A percentile compares a stretch with the other conserved stretches of the same genome.
Evolutionary conservation across 2,329 filamentous ascomycete genomes (phyloP).

Genomic region (Fusarium sp.): DNA sequence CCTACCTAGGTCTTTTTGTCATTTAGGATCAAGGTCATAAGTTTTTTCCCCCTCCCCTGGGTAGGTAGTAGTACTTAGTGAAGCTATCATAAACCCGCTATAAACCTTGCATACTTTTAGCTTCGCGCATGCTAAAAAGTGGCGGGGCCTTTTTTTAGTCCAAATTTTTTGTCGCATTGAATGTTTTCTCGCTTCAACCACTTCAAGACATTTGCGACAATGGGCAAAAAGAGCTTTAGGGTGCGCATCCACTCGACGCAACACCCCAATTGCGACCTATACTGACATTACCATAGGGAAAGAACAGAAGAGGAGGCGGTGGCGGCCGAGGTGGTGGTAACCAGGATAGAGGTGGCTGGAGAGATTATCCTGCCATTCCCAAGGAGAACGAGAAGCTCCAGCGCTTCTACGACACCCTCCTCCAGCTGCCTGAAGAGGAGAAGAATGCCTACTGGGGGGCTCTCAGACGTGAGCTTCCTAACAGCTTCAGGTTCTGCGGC

Average conservation of each 20-base stretch:
- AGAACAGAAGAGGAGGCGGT: slow-evolving; percentile 49
- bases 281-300: slow-evolving; percentile 46
- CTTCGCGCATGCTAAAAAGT: slow-evolving; percentile 33
- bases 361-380: slow-evolving; percentile 57
- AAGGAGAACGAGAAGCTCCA: slow-evolving; percentile 89
- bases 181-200: slow-evolving; percentile 16
- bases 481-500: slow-evolving; percentile 97
- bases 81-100: slow-evolving; percentile 1
- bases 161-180: slow-evolving; percentile 41
- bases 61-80: no score
- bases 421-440: slow-evolving; percentile 81
- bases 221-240: slow-evolving; percentile 51
- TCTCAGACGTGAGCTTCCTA: slow-evolving; percentile 85
- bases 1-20: no score
- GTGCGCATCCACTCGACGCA: slow-evolving; percentile 34
- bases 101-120: slow-evolving; percentile 30
- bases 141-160: slow-evolving; percentile 36
- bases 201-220: slow-evolving; percentile 42
- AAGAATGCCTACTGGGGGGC: slow-evolving; percentile 84
- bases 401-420: slow-evolving; percentile 82
- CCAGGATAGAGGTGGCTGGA: slow-evolving; percentile 41
- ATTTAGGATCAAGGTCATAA: no score
- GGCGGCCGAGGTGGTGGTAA: slow-evolving; percentile 46
- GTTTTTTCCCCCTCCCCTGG: no score
- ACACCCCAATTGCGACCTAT: slow-evolving; percentile 14